Evolutionary conservation across 2,329 filamentous ascomycete genomes (phyloP).

Genomic region (Trichoderma sp.): DNA sequence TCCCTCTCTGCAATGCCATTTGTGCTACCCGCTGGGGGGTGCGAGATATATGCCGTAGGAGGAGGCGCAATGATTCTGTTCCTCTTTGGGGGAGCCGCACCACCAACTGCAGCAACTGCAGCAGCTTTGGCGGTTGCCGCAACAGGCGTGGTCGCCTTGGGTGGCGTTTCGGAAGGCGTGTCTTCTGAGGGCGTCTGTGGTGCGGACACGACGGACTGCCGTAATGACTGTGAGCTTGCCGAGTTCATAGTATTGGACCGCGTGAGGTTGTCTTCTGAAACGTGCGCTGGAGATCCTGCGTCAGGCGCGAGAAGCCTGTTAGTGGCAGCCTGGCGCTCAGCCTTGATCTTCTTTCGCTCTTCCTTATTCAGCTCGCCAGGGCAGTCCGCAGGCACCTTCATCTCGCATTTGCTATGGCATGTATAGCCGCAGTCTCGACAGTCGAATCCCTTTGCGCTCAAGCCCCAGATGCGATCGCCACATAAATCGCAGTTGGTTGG

Average conservation of each 20-base stretch:
- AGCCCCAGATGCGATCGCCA: constrained; percentile 93
- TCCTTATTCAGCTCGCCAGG: constrained; percentile 93
- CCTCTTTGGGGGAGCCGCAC: constrained; percentile 46
- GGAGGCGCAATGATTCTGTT: constrained; percentile 85
- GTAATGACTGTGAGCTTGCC: constrained; percentile 78
- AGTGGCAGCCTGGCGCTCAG: constrained; percentile 77
- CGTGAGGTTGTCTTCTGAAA: constrained; percentile 66
- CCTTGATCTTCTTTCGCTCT: constrained; percentile 91
- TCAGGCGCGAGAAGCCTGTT: constrained; percentile 58
- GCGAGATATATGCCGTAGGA: constrained; percentile 75
- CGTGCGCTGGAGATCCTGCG: constrained; percentile 44
- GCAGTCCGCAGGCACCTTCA: constrained; percentile 96
- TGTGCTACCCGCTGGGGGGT: constrained; percentile 56
- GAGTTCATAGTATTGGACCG: constrained; percentile 89
- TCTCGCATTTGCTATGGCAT: constrained; percentile 97
- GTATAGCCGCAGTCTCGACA: constrained; percentile 97
- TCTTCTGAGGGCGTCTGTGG: constrained; percentile 55
- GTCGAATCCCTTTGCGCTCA: constrained; percentile 95
- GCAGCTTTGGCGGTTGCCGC: constrained; percentile 32
- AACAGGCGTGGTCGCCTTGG: constrained; percentile 32
- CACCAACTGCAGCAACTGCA: constrained; percentile 14
- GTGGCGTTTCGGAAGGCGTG: constrained; percentile 33
- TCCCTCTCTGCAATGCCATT: constrained; percentile 45
- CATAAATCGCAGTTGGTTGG: constrained; percentile 98
- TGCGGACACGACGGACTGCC: constrained; percentile 61